phyloP scores from a whole-genome alignment of 2,329 filamentous ascomycete genomes.

The Trichoderma afroharzianum region DNA sequence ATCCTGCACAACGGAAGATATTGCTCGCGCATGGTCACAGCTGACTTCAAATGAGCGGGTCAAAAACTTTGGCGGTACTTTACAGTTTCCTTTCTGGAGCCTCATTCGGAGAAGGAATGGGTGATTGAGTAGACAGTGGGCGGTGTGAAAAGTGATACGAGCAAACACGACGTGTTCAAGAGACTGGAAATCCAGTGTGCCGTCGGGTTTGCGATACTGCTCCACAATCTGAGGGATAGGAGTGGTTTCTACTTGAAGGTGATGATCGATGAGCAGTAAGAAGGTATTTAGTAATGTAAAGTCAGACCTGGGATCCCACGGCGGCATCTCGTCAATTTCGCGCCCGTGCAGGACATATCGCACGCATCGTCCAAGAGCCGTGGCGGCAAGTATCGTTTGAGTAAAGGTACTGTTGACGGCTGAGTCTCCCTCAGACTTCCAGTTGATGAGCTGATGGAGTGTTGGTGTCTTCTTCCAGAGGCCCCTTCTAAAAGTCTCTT shows the following conservation, averaged over 20 bases:
- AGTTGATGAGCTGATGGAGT: conserved; percentile 13
- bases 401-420: conserved; percentile 8
- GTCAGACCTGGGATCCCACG: conserved; percentile 12
- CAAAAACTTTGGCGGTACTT: conserved; percentile 9
- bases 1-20: conserved; percentile 7
- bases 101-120: conserved; percentile 13
- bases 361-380: conserved; percentile 2
- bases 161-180: conserved; percentile 14
- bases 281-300: conserved; percentile 13
- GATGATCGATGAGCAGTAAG: conserved; percentile 4
- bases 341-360: conserved; percentile 11
- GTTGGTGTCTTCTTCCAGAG: conserved; percentile 13
- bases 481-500: conserved; percentile 8
- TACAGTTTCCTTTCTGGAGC: conserved; percentile 1
- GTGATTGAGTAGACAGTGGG: conserved; percentile 10
- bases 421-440: conserved; percentile 4
- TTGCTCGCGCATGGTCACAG: conserved; percentile 1
- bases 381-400: conserved; percentile 12
- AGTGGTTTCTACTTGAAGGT: conserved; percentile 7
- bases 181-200: conserved; percentile 7
- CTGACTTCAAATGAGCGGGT: conserved; percentile 3
- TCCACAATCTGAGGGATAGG: conserved; percentile 6
- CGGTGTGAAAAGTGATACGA: conserved; percentile 4
- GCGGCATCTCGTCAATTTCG: conserved; percentile 11
- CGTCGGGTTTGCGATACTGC: conserved; percentile 6